Percentiles rank a stretch among this genome's conserved stretches.
Evolutionary conservation across 139 green algal species (phyloP).

Genomic region (Pleodorina starrii): DNA sequence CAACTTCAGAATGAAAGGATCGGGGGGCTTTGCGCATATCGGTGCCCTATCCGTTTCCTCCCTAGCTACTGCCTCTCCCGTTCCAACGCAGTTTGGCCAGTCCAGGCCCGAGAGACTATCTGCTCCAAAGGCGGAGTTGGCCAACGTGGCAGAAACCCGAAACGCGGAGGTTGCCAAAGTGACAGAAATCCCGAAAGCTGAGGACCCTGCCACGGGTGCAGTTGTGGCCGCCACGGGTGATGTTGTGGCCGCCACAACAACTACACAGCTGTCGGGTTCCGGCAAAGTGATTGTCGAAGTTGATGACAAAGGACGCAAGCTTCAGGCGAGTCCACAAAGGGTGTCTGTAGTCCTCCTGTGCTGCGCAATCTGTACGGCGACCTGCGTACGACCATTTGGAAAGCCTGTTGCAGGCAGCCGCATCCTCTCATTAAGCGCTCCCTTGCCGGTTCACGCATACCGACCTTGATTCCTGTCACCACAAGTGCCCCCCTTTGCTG

Average conservation of each 20-base stretch:
- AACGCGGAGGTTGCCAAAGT: neutral
- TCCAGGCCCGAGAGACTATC: neutral
- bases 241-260: neutral
- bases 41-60: neutral
- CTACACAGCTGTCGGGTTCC: neutral
- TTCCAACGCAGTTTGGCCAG: neutral
- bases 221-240: neutral
- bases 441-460: too few species aligned
- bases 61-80: neutral
- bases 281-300: slow-evolving; percentile 9
- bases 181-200: neutral
- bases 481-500: too few species aligned
- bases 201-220: neutral
- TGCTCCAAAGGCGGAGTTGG: neutral
- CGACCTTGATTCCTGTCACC: too few species aligned
- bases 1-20: too few species aligned
- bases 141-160: neutral
- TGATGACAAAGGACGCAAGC: slow-evolving; percentile 21
- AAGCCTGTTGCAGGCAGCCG: too few species aligned
- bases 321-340: slow-evolving; percentile 14
- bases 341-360: too few species aligned
- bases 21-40: too few species aligned
- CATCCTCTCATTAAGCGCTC: too few species aligned
- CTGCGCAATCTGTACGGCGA: too few species aligned
- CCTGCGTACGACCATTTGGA: too few species aligned